phyloP scores from a whole-genome alignment of 2,329 filamentous ascomycete genomes.

The Penicillium freii region DNA sequence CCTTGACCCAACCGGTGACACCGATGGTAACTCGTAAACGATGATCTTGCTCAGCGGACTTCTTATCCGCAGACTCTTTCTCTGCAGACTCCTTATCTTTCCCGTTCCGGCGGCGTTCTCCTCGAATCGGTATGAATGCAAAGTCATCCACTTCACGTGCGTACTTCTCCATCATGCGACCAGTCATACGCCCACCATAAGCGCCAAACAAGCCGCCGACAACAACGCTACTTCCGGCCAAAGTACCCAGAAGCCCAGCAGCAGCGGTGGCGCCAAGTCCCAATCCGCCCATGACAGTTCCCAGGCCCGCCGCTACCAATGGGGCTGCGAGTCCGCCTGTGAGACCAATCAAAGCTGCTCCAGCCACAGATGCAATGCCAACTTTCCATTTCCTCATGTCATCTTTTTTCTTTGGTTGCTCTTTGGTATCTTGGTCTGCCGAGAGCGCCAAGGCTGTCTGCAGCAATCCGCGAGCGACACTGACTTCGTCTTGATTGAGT shows the following conservation, averaged over 20 bases:
- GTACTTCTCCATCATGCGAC: constrained; percentile 85
- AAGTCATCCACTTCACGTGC: constrained; percentile 85
- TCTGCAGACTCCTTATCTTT: constrained; percentile 41
- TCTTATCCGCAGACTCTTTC: constrained; percentile 45
- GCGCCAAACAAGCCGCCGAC: constrained; percentile 87
- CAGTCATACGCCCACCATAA: constrained; percentile 80
- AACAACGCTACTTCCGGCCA: constrained; percentile 75
- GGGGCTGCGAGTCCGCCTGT: constrained; percentile 78
- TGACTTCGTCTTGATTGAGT: constrained; percentile 69
- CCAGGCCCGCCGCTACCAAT: constrained; percentile 74
- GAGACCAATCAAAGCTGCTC: constrained; percentile 79
- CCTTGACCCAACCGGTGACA: constrained; percentile 76
- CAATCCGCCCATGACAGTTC: constrained; percentile 72
- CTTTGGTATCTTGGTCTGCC: constrained; percentile 72
- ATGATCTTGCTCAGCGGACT: constrained; percentile 54
- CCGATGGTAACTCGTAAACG: constrained; percentile 79
- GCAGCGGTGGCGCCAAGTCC: constrained; percentile 72
- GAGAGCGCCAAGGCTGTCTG: constrained; percentile 74
- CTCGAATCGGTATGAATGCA: constrained; percentile 73
- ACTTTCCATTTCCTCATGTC: constrained; percentile 73
- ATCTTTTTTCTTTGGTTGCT: constrained; percentile 66
- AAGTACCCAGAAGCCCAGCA: constrained; percentile 72
- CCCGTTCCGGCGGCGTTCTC: constrained; percentile 44
- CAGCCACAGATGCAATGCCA: constrained; percentile 80
- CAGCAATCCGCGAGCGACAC: constrained; percentile 71